Evolutionary conservation across 495 filamentous ascomycete genomes (phyloP), one percentile per base, ranked within the genome.

Genomic region (Podospora bellae-mahoneyi): DNA sequence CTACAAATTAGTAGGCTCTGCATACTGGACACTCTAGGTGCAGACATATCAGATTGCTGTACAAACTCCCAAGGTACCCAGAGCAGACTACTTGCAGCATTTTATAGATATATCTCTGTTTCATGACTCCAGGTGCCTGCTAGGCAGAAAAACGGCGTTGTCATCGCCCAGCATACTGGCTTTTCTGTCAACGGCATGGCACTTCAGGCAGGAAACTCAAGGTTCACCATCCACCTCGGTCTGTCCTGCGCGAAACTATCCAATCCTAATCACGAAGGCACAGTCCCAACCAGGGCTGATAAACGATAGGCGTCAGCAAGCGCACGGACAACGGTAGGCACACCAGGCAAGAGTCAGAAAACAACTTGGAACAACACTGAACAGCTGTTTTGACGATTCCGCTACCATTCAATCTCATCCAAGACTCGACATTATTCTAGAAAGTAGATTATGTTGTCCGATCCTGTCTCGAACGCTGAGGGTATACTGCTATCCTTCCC

Each of bases 131-230:
- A 23, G 23, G 23, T 23, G 2, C 23, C 23, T 23, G 23, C 23
- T 23, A 23, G 23, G 23, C 23, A 23, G 23, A 23, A 23, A 23
- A 23, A 32, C 30, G 30, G 30, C 7, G 30, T 32, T 32, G 23
- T 23, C 23, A 23, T 32, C 7, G 30, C 30, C 30, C 30, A 32
- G 30, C 30, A 32, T 48, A 1, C 39, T 48, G 15, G 9, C 39
- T 48, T 48, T 48, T 10, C 15, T 48, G 39, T 48, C 15, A 5
- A 39, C 1, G 15, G 7, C 15, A 10, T 48, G 39, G 13, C 15
- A 48, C 39, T 48, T 48, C 65, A 64, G 68, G 65, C 68, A 67
- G 65, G 54, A 66, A 64, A 62, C 15, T 54, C 66, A 57, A 48
- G 9, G 6, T 48, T 16, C 39, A 16, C 15, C 9, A 10, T 3